These are phyloP conservation scores for Phyllosticta citrichinensis DNA, from an alignment of 2,329 filamentous ascomycete species.

Conservation along the genomic window DNA sequence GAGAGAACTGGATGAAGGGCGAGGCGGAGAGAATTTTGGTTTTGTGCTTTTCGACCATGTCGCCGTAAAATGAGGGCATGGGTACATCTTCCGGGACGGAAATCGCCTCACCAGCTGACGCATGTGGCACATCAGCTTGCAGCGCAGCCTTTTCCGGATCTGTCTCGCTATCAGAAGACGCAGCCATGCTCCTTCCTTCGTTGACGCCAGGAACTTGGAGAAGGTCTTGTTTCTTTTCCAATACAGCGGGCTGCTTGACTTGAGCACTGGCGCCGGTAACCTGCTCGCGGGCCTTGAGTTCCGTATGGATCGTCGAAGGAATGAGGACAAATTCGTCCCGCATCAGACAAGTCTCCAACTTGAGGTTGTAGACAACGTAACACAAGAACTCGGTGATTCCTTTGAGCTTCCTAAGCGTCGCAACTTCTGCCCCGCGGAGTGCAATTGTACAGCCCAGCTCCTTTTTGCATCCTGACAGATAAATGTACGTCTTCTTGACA, in stretches of 20 bases:
- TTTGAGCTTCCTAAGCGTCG: constrained; percentile 69
- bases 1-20: constrained; percentile 90
- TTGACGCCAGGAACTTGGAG: not conserved
- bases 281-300: constrained; percentile 19
- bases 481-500: constrained; percentile 89
- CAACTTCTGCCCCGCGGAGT: constrained; percentile 67
- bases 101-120: constrained; percentile 31
- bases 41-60: constrained; percentile 87
- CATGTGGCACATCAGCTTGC: constrained; percentile 10
- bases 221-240: not conserved
- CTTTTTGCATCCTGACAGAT: constrained; percentile 79
- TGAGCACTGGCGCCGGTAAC: constrained; percentile 1
- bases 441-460: constrained; percentile 93
- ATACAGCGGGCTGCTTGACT: not conserved
- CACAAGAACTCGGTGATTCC: constrained; percentile 97
- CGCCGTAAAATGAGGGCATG: constrained; percentile 86
- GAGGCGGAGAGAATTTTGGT: constrained; percentile 91
- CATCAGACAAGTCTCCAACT: constrained; percentile 89
- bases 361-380: constrained; percentile 96
- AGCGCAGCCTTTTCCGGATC: constrained; percentile 3
- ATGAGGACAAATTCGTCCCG: constrained; percentile 84
- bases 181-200: not conserved
- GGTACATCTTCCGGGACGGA: constrained; percentile 63
- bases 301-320: constrained; percentile 45
- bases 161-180: not conserved